These are phyloP conservation scores for Gardenia jasminoides DNA, from an alignment of 257 asterid species.

Conservation along the genomic window DNA sequence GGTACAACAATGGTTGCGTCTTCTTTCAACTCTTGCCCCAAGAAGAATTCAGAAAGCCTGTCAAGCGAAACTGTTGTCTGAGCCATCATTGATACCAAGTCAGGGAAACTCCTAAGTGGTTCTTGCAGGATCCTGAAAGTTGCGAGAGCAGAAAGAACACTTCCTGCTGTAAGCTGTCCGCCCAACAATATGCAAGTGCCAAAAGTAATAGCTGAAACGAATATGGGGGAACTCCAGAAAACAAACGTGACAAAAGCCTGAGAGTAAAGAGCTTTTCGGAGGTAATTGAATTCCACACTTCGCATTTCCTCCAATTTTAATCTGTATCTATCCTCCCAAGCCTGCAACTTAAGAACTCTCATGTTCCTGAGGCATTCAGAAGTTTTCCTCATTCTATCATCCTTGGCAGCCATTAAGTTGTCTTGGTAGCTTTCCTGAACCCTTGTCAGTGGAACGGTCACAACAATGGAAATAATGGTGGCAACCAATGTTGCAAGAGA, in stretches of 20 bases:
- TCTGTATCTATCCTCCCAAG: slow-evolving; percentile 79
- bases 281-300: slow-evolving; percentile 63
- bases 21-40: slow-evolving; percentile 59
- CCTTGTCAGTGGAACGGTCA: slow-evolving; percentile 65
- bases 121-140: slow-evolving; percentile 75
- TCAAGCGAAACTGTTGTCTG: slow-evolving; percentile 80
- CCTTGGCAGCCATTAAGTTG: slow-evolving; percentile 73
- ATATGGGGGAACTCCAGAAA: slow-evolving; percentile 81
- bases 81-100: slow-evolving; percentile 82
- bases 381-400: slow-evolving; percentile 75
- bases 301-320: slow-evolving; percentile 66
- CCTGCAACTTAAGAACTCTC: slow-evolving; percentile 74
- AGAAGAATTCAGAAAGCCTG: slow-evolving; percentile 59
- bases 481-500: slow-evolving; percentile 64
- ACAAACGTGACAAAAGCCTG: slow-evolving; percentile 71
- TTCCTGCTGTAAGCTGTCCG: slow-evolving; percentile 72
- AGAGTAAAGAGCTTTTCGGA: slow-evolving; percentile 64
- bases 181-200: slow-evolving; percentile 69
- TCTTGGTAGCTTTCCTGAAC: slow-evolving; percentile 69
- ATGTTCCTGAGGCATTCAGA: slow-evolving; percentile 71
- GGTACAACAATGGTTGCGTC: slow-evolving; percentile 59
- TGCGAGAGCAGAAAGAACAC: slow-evolving; percentile 75
- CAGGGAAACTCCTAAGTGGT: slow-evolving; percentile 74
- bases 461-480: slow-evolving; percentile 61
- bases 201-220: slow-evolving; percentile 67